Percentiles rank a stretch among this genome's conserved stretches.
Evolutionary conservation across 306 rosid species (phyloP).

Genomic region (Rubus parviflorus): DNA sequence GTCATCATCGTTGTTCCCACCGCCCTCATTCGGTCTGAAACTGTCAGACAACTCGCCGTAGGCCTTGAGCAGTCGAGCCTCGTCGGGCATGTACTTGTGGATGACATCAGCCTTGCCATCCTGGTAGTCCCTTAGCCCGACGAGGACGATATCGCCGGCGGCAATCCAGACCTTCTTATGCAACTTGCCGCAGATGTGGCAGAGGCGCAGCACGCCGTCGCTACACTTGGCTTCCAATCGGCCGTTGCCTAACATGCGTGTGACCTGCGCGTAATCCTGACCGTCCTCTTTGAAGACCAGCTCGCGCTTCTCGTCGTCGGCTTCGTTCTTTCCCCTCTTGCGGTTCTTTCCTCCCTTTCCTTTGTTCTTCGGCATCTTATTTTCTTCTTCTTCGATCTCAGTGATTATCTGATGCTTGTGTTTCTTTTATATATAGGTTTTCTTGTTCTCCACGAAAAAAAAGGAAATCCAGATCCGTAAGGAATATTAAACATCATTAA

Average conservation of each 20-base stretch:
- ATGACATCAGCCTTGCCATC: conserved; percentile 43
- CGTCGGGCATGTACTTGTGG: conserved; percentile 44
- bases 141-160: conserved; percentile 34
- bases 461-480: background rate
- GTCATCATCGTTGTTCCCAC: background rate
- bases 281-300: conserved; percentile 47
- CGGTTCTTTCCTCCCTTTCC: conserved; percentile 59
- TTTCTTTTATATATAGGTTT: background rate
- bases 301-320: conserved; percentile 51
- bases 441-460: background rate
- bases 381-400: background rate
- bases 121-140: conserved; percentile 38
- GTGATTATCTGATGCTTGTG: background rate
- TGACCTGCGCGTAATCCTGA: conserved; percentile 41
- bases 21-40: background rate
- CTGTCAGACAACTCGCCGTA: background rate
- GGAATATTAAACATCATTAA: background rate
- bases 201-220: conserved; percentile 28
- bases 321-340: conserved; percentile 59
- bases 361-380: conserved; percentile 54
- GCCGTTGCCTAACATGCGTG: conserved; percentile 23
- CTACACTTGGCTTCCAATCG: conserved; percentile 33
- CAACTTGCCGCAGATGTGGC: conserved; percentile 37
- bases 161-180: conserved; percentile 52
- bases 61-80: conserved; percentile 28